Base-by-base conservation (phyloP, 805 yeast species). In the Dipodascus geniculatus region DNA sequence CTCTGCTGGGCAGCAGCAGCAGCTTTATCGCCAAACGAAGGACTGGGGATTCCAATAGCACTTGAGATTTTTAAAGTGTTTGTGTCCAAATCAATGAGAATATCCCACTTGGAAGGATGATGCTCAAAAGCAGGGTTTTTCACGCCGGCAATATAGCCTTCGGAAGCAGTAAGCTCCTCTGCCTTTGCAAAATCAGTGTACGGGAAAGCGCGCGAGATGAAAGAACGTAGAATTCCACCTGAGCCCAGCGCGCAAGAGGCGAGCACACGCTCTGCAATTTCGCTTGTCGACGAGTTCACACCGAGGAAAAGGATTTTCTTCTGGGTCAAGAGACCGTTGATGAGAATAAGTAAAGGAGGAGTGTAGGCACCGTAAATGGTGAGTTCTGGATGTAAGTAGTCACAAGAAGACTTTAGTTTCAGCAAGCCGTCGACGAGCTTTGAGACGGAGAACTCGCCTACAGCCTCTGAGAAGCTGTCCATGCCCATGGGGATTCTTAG, bases 51-150 rank as follows among this genome's bases (percentile, higher is more conserved):
- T n/a, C 55, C 55, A 22, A 63, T 56, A 2, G 56, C 60, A 11
- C 59, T 57, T 8, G 68, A 63, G 11, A 68, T 65, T 48, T 61
- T 64, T 56, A 68, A 59, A 17, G 59, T 57, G 14, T 72, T 72
- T 9, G 71, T 55, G 57, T 80, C 82, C 52, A 79, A 63, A 59
- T 80, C 81, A 56, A 77, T 75, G 38, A 79, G 64, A 11, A 79
- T 60, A 57, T 79, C 84, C 80, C 81, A 79, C 62, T 80, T 68
- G 50, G 67, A 70, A 48, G 79, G 79, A 56, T 78, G 79, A 48
- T 71, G 63, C 58, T 75, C 76, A 66, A 79, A 79, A 48, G 81
- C 77, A 4, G 83, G 81, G 63, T 80, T 80, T 55, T 79, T 78
- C 33, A 80, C 79, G 11, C 83, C 84, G 1, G 83, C 83, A 56